phyloP scores from a whole-genome alignment of 495 filamentous ascomycete genomes.

The Terfezia boudieri region DNA sequence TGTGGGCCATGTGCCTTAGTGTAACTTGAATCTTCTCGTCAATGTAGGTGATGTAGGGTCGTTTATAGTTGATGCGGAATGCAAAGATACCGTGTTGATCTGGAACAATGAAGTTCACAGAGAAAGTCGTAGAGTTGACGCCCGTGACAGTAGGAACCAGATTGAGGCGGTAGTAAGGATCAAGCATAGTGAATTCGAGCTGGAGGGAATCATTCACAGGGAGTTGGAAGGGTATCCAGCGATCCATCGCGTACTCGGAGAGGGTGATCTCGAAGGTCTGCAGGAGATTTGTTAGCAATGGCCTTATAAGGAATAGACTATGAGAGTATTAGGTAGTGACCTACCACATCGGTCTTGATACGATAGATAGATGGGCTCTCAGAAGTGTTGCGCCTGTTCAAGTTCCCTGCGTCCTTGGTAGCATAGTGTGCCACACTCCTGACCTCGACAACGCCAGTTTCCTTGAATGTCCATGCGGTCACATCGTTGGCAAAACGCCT shows the following conservation, averaged over 20 bases:
- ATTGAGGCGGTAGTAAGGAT: slow-evolving; percentile 82
- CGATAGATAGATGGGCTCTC: slow-evolving; percentile 56
- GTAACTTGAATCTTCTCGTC: slow-evolving; percentile 93
- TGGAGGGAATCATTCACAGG: slow-evolving; percentile 51
- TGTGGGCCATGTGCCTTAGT: slow-evolving; percentile 84
- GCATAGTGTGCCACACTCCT: slow-evolving; percentile 64
- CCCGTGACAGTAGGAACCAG: slow-evolving; percentile 37
- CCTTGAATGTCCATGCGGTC: slow-evolving; percentile 80
- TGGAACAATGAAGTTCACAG: slow-evolving; percentile 53
- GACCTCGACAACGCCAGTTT: slow-evolving; percentile 72
- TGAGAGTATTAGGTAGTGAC: slow-evolving; percentile 20
- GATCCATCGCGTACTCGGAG: slow-evolving; percentile 54
- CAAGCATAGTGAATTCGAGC: slow-evolving; percentile 96
- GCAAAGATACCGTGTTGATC: slow-evolving; percentile 98
- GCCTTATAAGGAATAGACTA: background rate
- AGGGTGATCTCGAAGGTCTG: slow-evolving; percentile 75
- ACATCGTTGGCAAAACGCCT: slow-evolving; percentile 65
- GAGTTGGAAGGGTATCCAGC: slow-evolving; percentile 49
- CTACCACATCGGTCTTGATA: slow-evolving; percentile 89
- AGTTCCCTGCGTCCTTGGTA: slow-evolving; percentile 26
- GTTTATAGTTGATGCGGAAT: slow-evolving; percentile 87
- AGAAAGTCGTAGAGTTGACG: slow-evolving; percentile 48
- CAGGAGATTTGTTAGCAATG: slow-evolving; percentile 12
- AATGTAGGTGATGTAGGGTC: slow-evolving; percentile 68
- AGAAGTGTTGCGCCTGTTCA: slow-evolving; percentile 26